Percentiles rank a stretch among this genome's conserved stretches.
phyloP scores from a whole-genome alignment of 2,329 filamentous ascomycete genomes.

The Didymella exigua region DNA sequence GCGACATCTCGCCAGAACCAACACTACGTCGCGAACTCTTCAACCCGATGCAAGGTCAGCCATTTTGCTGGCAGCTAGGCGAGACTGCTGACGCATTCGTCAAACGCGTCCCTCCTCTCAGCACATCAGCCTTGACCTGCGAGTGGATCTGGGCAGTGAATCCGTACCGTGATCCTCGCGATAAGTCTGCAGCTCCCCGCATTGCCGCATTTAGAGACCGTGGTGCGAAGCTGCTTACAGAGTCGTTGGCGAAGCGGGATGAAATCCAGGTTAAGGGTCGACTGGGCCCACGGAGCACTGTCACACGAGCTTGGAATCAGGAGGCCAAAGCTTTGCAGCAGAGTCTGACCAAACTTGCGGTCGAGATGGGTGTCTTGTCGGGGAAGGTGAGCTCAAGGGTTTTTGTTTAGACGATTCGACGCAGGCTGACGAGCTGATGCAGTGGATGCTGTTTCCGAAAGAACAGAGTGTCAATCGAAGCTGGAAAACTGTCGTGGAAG shows the following conservation, averaged over 20 bases:
- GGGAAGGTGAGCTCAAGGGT: conserved; percentile 66
- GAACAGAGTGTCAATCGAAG: conserved; percentile 61
- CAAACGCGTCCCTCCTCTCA: conserved; percentile 69
- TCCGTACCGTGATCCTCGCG: conserved; percentile 56
- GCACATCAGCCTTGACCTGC: conserved; percentile 50
- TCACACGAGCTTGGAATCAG: conserved; percentile 49
- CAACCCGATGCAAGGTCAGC: conserved; percentile 64
- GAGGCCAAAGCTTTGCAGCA: conserved; percentile 53
- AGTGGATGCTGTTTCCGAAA: conserved; percentile 77
- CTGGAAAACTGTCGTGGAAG: conserved; percentile 71
- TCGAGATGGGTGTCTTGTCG: conserved; percentile 60
- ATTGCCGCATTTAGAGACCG: conserved; percentile 58
- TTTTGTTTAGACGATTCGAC: neutral
- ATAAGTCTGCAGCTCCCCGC: conserved; percentile 43
- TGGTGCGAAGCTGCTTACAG: conserved; percentile 61
- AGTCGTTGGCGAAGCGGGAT: conserved; percentile 53
- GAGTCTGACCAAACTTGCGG: conserved; percentile 67
- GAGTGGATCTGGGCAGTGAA: conserved; percentile 79
- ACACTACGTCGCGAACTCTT: conserved; percentile 21
- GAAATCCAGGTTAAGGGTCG: conserved; percentile 59
- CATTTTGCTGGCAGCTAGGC: conserved; percentile 64
- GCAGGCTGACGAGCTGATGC: neutral
- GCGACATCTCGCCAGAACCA: conserved; percentile 13
- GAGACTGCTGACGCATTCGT: conserved; percentile 72
- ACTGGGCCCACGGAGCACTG: conserved; percentile 51